Evolutionary conservation across 495 filamentous ascomycete species (phyloP).

Genomic region (Xylaria nigripes): DNA sequence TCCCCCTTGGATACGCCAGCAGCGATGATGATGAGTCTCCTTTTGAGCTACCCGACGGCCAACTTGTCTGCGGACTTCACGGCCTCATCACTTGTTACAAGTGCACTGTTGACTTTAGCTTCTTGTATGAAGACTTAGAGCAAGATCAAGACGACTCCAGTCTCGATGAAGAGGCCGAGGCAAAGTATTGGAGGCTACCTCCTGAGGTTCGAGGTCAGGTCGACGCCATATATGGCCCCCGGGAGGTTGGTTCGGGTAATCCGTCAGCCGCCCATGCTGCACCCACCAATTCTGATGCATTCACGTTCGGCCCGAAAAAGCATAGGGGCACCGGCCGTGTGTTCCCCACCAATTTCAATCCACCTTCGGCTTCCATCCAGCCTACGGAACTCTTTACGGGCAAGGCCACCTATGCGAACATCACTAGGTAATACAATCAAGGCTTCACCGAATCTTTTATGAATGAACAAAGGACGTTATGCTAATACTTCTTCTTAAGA

Average conservation of each 20-base stretch:
- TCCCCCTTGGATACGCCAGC: conserved; percentile 1
- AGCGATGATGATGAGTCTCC: conserved; percentile 23
- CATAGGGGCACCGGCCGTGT: conserved; percentile 23
- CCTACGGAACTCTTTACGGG: conserved; percentile 21
- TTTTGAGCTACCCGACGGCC: conserved; percentile 21
- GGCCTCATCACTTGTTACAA: conserved; percentile 16
- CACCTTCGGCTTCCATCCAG: conserved; percentile 10
- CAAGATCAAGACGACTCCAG: no score
- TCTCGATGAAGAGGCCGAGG: background rate
- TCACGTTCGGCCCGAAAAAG: background rate
- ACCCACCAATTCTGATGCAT: no score
- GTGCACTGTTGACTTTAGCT: conserved; percentile 23
- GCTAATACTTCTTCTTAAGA: conserved; percentile 14
- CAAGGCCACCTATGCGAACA: background rate
- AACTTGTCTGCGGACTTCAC: conserved; percentile 21
- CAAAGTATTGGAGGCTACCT: background rate
- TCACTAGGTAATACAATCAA: conserved; percentile 10
- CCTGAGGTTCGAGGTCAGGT: background rate
- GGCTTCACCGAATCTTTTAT: background rate
- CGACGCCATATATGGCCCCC: background rate
- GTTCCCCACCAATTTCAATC: conserved; percentile 25
- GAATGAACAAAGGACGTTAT: background rate
- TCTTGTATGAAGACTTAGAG: conserved; percentile 14
- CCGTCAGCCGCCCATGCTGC: no score
- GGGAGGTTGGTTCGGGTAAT: no score